A percentile compares a stretch with the other conserved stretches of the same genome.
Evolutionary conservation across 169 alveolate genomes (phyloP).

Genomic region (Plasmodium vivax): DNA sequence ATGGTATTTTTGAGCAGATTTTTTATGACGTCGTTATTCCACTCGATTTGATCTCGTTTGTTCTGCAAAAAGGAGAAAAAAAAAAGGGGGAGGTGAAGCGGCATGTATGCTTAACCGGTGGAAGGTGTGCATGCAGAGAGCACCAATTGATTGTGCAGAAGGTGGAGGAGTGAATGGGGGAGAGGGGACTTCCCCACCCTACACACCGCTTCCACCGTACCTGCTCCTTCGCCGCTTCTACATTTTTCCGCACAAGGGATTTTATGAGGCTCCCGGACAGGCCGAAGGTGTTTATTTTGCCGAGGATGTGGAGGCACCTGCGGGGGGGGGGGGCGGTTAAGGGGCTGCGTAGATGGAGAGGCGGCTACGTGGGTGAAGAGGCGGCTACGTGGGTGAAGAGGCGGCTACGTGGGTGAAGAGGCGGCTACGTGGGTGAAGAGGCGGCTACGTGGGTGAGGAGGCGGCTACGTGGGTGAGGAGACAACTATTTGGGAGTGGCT

Average conservation of each 20-base stretch:
- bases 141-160: background rate
- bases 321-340: background rate
- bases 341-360: too few species aligned
- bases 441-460: too few species aligned
- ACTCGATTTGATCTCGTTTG: background rate
- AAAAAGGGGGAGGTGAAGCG: background rate
- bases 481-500: too few species aligned
- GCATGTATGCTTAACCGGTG: background rate
- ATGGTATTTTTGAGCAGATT: conserved; percentile 25
- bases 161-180: background rate
- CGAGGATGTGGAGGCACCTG: conserved; percentile 24
- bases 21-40: background rate
- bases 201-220: background rate
- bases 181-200: background rate
- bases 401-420: too few species aligned
- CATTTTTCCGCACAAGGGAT: background rate
- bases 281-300: conserved; percentile 32
- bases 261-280: background rate
- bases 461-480: too few species aligned
- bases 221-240: background rate
- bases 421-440: too few species aligned
- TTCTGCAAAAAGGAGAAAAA: background rate
- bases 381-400: background rate
- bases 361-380: too few species aligned
- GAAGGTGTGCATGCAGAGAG: background rate